These are phyloP conservation scores for Boeremia exigua DNA, from an alignment of 2,329 filamentous ascomycete genomes.

Conservation along the genomic window DNA sequence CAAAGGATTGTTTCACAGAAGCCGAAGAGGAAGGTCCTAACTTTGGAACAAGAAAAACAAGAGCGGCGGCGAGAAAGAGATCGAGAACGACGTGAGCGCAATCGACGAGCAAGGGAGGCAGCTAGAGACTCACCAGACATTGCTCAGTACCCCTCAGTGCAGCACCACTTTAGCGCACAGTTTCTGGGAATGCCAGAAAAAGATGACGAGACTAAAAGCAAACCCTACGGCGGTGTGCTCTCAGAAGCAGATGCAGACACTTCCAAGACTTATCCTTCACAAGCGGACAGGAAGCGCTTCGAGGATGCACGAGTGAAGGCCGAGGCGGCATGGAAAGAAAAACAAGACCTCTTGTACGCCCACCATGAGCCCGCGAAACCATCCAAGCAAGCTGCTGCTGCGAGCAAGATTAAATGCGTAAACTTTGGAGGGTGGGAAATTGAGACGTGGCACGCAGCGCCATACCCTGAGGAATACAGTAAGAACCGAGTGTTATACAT, in stretches of 20 bases:
- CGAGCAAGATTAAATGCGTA: constrained; percentile 98
- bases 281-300: constrained; percentile 83
- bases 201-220: constrained; percentile 89
- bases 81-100: constrained; percentile 51
- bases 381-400: constrained; percentile 77
- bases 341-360: constrained; percentile 68
- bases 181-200: constrained; percentile 90
- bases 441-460: constrained; percentile 98
- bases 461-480: constrained; percentile 98
- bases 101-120: constrained; percentile 54
- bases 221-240: constrained; percentile 93
- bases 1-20: constrained; percentile 64
- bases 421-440: constrained; percentile 98
- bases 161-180: constrained; percentile 72
- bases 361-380: constrained; percentile 63
- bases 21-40: constrained; percentile 57
- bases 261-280: constrained; percentile 80
- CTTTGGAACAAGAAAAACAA: constrained; percentile 40
- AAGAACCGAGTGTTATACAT: constrained; percentile 97
- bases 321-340: constrained; percentile 87
- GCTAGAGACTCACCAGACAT: constrained; percentile 50
- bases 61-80: constrained; percentile 44
- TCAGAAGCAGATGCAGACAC: constrained; percentile 91
- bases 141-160: constrained; percentile 65
- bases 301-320: constrained; percentile 89